These are phyloP conservation scores for Entomortierella beljakovae DNA, from an alignment of 192 early-diverging fungal genomes.

Conservation along the genomic window DNA sequence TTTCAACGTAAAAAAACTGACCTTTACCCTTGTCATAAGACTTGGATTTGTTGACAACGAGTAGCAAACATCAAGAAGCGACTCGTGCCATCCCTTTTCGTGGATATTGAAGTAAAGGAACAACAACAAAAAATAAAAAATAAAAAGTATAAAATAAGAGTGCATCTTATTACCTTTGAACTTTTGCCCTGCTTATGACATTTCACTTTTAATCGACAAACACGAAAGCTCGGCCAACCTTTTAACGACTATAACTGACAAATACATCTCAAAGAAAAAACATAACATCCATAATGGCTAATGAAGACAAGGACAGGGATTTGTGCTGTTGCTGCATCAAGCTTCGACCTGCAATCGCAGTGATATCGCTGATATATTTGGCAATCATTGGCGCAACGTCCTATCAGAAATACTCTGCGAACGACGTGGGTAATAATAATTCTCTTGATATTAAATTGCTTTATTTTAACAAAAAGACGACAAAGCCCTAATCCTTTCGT, in stretches of 20 bases:
- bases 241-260: neutral
- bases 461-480: neutral
- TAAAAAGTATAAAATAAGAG: too few relatives aligned
- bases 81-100: too few relatives aligned
- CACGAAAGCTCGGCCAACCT: too few relatives aligned
- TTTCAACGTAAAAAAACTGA: neutral
- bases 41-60: too few relatives aligned
- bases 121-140: too few relatives aligned
- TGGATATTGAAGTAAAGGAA: too few relatives aligned
- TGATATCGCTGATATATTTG: conserved; percentile 36
- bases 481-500: neutral
- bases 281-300: neutral
- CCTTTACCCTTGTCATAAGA: too few relatives aligned
- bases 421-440: conserved; percentile 20
- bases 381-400: conserved; percentile 37
- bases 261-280: neutral
- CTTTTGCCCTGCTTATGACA: too few relatives aligned
- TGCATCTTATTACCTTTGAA: too few relatives aligned
- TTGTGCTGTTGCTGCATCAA: conserved; percentile 49
- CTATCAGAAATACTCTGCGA: conserved; percentile 46
- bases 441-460: neutral
- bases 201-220: neutral
- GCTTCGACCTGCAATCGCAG: conserved; percentile 23
- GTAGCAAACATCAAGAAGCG: too few relatives aligned
- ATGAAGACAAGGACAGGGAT: conserved; percentile 28